Conservation (phyloP, 179 eudicot genomes). For the Gypsophila paniculata region DNA sequence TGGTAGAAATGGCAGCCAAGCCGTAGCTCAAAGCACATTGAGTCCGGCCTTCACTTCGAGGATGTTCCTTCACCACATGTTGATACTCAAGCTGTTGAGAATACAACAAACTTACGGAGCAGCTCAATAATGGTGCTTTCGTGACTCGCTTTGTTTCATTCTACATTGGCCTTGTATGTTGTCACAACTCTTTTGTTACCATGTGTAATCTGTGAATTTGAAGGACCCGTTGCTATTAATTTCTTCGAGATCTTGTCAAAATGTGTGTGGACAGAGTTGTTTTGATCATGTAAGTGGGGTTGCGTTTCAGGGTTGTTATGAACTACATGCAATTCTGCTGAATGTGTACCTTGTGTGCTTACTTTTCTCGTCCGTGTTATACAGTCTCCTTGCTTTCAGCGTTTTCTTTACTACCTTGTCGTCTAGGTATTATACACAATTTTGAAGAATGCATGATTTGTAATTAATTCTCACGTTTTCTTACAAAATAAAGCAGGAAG, state of each 20-base stretch:
- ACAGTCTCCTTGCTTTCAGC: background rate
- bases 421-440: background rate
- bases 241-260: constrained; percentile 10
- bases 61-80: background rate
- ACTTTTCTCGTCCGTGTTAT: background rate
- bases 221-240: constrained; percentile 17
- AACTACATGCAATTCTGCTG: background rate
- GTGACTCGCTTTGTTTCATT: background rate
- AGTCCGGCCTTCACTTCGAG: background rate
- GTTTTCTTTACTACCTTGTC: background rate
- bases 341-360: background rate
- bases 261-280: constrained; percentile 13
- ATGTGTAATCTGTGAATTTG: constrained; percentile 16
- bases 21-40: background rate
- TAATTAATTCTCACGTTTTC: background rate
- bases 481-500: no score
- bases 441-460: background rate
- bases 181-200: background rate
- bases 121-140: constrained; percentile 3
- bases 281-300: constrained; percentile 10
- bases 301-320: background rate
- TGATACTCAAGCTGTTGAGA: constrained; percentile 6
- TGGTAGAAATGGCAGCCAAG: constrained; percentile 21
- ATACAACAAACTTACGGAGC: background rate
- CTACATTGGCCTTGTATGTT: constrained; percentile 6